phyloP scores from a whole-genome alignment of 202 grass and related monocot species.

The Schoenoplectus triqueter region DNA sequence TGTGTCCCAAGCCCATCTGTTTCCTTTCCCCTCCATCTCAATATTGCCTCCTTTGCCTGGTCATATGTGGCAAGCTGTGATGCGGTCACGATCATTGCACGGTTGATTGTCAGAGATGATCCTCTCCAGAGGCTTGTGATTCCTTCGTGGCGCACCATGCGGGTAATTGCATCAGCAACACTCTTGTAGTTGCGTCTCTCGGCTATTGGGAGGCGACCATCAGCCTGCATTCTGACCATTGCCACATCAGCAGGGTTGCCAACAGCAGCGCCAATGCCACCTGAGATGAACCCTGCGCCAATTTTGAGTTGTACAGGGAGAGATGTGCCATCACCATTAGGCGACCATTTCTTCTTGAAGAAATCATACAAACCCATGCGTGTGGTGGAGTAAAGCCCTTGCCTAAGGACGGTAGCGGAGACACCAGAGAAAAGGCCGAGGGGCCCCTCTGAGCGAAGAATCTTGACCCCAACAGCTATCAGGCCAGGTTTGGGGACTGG shows the following conservation, averaged over 20 bases:
- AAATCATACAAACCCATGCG: conserved; percentile 58
- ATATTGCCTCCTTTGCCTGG: conserved; percentile 70
- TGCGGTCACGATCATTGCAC: conserved; percentile 77
- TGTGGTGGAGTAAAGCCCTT: conserved; percentile 55
- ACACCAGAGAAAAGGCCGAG: conserved; percentile 50
- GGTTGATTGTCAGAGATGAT: conserved; percentile 69
- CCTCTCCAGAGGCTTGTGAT: conserved; percentile 67
- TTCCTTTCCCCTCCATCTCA: conserved; percentile 41
- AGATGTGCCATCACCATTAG: conserved; percentile 40
- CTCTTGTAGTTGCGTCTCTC: conserved; percentile 52
- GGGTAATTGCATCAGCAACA: conserved; percentile 44
- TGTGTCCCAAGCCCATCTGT: conserved; percentile 55
- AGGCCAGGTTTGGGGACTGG: conserved; percentile 43
- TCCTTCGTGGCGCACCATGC: conserved; percentile 53
- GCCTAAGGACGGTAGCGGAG: conserved; percentile 52
- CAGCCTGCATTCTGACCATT: conserved; percentile 62
- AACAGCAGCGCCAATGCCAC: conserved; percentile 47
- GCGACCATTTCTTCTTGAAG: conserved; percentile 60
- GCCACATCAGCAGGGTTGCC: conserved; percentile 57
- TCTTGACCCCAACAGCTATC: conserved; percentile 45
- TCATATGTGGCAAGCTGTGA: conserved; percentile 78
- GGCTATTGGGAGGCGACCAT: conserved; percentile 46
- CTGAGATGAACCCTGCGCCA: conserved; percentile 44
- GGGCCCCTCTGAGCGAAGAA: conserved; percentile 49
- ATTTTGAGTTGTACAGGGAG: conserved; percentile 49